phyloP scores from a whole-genome alignment of 208 protist species.

The Acanthamoeba triangularis region DNA sequence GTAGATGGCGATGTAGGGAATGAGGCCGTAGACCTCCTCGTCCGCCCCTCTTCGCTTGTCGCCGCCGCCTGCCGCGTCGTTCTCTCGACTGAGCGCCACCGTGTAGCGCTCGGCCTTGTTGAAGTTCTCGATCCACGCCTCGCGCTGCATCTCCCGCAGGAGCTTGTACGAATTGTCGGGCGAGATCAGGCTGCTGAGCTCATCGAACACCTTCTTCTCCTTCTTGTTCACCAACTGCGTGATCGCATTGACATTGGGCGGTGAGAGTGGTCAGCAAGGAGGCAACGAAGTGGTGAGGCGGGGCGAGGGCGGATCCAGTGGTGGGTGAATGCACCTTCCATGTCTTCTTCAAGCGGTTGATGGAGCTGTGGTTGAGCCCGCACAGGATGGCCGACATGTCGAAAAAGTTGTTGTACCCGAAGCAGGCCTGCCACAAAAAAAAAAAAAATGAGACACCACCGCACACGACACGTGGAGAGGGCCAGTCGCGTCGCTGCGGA shows the following conservation, averaged over 20 bases:
- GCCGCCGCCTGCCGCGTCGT: background rate
- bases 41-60: background rate
- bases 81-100: background rate
- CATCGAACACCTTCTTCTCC: slow-evolving; percentile 44
- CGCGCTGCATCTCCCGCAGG: slow-evolving; percentile 38
- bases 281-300: background rate
- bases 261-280: background rate
- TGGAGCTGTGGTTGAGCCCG: slow-evolving; percentile 60
- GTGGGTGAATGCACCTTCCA: slow-evolving; percentile 43
- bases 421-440: background rate
- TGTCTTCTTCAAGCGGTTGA: slow-evolving; percentile 27
- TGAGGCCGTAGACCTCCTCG: slow-evolving; percentile 27
- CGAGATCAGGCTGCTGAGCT: slow-evolving; percentile 40
- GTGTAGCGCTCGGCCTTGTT: slow-evolving; percentile 5
- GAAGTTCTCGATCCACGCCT: slow-evolving; percentile 48
- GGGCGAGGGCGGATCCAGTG: background rate
- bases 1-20: slow-evolving; percentile 74
- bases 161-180: slow-evolving; percentile 74
- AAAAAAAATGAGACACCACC: background rate
- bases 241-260: background rate
- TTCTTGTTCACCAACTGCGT: slow-evolving; percentile 47
- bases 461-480: background rate
- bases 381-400: slow-evolving; percentile 72
- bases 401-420: slow-evolving; percentile 76
- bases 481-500: background rate